Base-by-base conservation (phyloP, 192 early-diverging fungal genomes). In the Chytriomyces confervae region DNA sequence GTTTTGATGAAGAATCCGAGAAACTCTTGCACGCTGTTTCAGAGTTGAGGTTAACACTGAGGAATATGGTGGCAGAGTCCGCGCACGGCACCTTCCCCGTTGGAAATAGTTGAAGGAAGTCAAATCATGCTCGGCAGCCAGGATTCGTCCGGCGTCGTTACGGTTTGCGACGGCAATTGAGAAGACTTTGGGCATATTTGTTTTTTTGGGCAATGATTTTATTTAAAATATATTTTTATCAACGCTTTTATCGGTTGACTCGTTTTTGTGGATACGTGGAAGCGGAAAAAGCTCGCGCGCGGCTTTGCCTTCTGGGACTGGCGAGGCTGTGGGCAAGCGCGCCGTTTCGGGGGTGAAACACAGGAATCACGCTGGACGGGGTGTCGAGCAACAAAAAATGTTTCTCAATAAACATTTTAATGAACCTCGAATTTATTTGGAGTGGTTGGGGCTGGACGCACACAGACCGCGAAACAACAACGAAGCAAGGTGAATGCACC, bases 51-150 rank as follows among this genome's bases (percentile, higher is more conserved):
- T 48, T n/a, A 62, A 18, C 50, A 74, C 9, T n/a, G 6, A 16
- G 53, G 18, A 6, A 62, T 48, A 62, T 20, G 64, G 57, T 18
- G 61, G 57, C 13, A 69, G 27, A 48, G 62, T 16, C 61, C 7
- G 23, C 50, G 77, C 43, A 36, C 60, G 78, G 64, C 85, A 92
- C 93, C 91, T 92, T 50, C 92, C 88, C 29, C 94, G 90, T 82
- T 95, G 91, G 77, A 98, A 97, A 85, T 91, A 95, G 57, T 92
- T 90, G 80, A 95, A 97, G 63, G 89, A 87, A 53, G 90, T 80
- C 27, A 98, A 80, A 75, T 98, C 93, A 57, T 85, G 90, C 71
- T 90, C 91, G 10, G 87, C 80, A 13, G 89, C 85, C 67, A 95
- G 80, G 43, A 91, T 78, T 11, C 77, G 69, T 23, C 77, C 79